Base-by-base conservation (phyloP, 768 basidiomycete species). In the Amanita exitialis region DNA sequence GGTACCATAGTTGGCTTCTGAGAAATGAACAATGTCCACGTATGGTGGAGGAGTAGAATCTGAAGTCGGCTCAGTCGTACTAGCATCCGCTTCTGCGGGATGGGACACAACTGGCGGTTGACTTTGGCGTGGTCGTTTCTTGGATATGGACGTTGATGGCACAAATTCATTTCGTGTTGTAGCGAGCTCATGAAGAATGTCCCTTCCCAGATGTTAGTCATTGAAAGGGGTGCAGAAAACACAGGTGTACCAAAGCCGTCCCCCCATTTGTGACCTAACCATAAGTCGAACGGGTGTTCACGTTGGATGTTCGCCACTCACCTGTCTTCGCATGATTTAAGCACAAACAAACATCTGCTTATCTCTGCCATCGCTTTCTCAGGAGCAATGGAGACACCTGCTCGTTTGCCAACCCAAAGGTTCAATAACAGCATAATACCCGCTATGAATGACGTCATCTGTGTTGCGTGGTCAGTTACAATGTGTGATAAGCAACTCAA, bases 161-260 rank as follows among this genome's bases (percentile, higher is more conserved):
- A 67, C 64, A 10, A 74, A 72, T 13, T 79, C 70, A 3, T 80
- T 75, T 6, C 77, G 73, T 7, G 78, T 72, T 1, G 72, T 74
- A 18, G 75, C 76, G 1, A 82, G 66, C 52, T 79, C 81, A 48
- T 74, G 76, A 34, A 83, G 61, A 51, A 83, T 71, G 53, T 83
- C 80, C 72, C 82, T 82, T 52, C 1, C 27, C 9, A 49, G 13
- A 18, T 32, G 18, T 43, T 9, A 42, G 30, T 10, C 9, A 25
- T 13, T 43, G n/a, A 43, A 69, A 2, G 20, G 35, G 66, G 20
- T 69, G 66, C 34, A 32, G 21, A 23, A 49, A 28, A 28, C 28
- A 37, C 36, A 52, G 20, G 25, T 32, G 28, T 49, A 71, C 72
- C 64, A 59, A 18, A 70, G 55, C 38, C 67, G 66, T 12, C 73